phyloP scores from a whole-genome alignment of 345 rosid genomes.

The Bruguiera parviflora region DNA sequence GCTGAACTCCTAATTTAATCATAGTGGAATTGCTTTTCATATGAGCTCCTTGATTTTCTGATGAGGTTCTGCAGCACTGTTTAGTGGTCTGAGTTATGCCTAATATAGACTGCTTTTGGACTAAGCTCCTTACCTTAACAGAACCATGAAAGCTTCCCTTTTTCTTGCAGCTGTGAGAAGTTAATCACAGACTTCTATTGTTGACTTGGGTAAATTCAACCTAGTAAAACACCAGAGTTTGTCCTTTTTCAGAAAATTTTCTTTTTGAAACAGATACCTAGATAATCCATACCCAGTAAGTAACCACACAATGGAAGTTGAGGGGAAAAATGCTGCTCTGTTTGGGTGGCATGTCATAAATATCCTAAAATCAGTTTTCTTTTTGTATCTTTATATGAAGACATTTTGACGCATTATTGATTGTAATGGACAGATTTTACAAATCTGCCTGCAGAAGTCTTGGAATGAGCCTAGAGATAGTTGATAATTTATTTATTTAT shows the following conservation, averaged over 20 bases:
- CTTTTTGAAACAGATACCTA: neutral
- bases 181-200: too few species aligned
- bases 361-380: too few species aligned
- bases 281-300: neutral
- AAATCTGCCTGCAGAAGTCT: too few species aligned
- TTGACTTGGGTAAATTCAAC: too few species aligned
- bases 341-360: neutral
- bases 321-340: neutral
- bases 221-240: too few species aligned
- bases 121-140: neutral
- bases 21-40: neutral
- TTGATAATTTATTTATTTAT: too few species aligned
- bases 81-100: neutral
- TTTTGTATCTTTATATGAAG: too few species aligned
- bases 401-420: too few species aligned
- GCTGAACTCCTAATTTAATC: neutral
- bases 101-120: neutral
- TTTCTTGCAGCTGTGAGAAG: too few species aligned
- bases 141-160: neutral
- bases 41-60: neutral
- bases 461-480: too few species aligned
- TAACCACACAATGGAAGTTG: neutral
- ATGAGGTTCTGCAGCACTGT: neutral
- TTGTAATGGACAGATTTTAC: too few species aligned
- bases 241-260: neutral